Evolutionary conservation across 2,329 filamentous ascomycete genomes (phyloP).

Genomic region (Ceratocystis papillata): DNA sequence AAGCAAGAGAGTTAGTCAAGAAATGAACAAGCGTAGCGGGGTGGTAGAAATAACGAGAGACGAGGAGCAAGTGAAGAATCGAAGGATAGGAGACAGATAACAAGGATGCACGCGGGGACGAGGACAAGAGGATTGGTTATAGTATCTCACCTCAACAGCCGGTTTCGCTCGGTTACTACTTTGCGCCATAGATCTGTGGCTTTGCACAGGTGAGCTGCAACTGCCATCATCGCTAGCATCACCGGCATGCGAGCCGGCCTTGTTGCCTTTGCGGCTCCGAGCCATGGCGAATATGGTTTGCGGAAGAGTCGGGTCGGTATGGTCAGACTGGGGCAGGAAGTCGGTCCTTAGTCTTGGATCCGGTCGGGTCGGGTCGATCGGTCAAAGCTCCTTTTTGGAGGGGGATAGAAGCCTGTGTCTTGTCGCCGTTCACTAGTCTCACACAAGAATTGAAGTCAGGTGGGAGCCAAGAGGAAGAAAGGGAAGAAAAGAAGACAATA

Average conservation of each 20-base stretch:
- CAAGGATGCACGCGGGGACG: too few species aligned
- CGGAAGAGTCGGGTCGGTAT: not conserved
- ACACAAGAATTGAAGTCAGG: not conserved
- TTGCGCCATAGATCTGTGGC: not conserved
- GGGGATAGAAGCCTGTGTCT: not conserved
- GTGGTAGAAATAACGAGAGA: too few species aligned
- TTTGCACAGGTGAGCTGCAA: conserved; percentile 20
- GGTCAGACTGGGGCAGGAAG: not conserved
- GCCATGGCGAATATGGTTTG: conserved; percentile 20
- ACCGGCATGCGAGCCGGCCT: conserved; percentile 52
- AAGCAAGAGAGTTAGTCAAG: conserved; percentile 25
- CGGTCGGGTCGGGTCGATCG: not conserved
- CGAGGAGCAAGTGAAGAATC: too few species aligned
- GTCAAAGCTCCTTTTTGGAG: conserved; percentile 3
- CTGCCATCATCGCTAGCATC: conserved; percentile 51
- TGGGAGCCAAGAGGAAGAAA: conserved; percentile 9
- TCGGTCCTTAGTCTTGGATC: not conserved
- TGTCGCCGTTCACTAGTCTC: not conserved
- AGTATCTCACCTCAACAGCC: not conserved
- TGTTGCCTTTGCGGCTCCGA: conserved; percentile 43
- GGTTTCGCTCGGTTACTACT: not conserved
- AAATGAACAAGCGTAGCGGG: not conserved
- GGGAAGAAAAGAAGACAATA: not conserved
- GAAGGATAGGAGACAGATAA: too few species aligned
- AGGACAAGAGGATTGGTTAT: too few species aligned